Conservation (phyloP, 495 filamentous ascomycete genomes). For the Friedmanniomyces endolithicus region DNA sequence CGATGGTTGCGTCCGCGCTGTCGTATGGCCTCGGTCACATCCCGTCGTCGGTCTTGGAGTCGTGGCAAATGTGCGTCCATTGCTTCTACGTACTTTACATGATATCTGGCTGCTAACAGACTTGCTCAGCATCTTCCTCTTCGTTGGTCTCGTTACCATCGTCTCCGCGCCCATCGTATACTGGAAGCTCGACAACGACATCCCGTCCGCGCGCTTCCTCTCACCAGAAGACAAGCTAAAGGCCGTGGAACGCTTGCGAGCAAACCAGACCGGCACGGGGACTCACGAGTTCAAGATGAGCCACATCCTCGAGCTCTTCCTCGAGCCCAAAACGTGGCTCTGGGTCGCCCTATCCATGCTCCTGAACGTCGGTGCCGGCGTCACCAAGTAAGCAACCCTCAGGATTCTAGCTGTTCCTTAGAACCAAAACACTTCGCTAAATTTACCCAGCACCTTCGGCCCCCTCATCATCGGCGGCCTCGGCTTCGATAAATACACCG, state of each 20-base stretch:
- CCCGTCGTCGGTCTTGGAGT: slow-evolving; percentile 35
- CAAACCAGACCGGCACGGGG: slow-evolving; percentile 23
- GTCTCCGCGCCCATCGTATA: slow-evolving; percentile 34
- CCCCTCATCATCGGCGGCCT: slow-evolving; percentile 50
- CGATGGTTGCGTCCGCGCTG: slow-evolving; percentile 36
- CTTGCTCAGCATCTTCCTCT: slow-evolving; percentile 33
- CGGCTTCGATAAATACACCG: slow-evolving; percentile 44
- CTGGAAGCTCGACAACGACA: slow-evolving; percentile 37
- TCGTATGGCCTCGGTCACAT: slow-evolving; percentile 46
- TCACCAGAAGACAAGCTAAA: slow-evolving; percentile 13
- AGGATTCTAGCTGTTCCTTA: too few species aligned
- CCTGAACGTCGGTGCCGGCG: slow-evolving; percentile 49
- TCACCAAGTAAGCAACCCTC: slow-evolving; percentile 27
- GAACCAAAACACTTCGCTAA: slow-evolving; percentile 36
- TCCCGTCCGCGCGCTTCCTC: slow-evolving; percentile 27
- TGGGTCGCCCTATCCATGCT: slow-evolving; percentile 43
- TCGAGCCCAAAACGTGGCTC: slow-evolving; percentile 40
- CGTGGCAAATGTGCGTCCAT: slow-evolving; percentile 48
- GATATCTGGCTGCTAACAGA: neutral
- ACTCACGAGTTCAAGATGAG: slow-evolving; percentile 35
- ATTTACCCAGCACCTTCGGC: slow-evolving; percentile 28
- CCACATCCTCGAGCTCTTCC: slow-evolving; percentile 36
- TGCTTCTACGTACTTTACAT: neutral
- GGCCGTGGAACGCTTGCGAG: slow-evolving; percentile 21
- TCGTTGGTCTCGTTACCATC: slow-evolving; percentile 40